These are phyloP conservation scores for Pontederia crassipes DNA, from an alignment of 176 grass and related monocot species.

Conservation along the genomic window DNA sequence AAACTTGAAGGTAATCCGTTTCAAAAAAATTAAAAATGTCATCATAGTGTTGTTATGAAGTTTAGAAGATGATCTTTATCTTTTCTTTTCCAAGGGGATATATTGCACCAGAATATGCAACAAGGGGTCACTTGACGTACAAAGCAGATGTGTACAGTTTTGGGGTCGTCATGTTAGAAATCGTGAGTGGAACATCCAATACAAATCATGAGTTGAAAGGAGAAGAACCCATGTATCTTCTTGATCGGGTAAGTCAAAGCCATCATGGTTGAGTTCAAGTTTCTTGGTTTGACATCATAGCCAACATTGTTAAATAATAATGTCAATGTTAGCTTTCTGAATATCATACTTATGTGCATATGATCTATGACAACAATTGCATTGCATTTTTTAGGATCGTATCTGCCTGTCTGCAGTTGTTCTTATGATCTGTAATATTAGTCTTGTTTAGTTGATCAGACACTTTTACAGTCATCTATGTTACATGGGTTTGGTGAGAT, in stretches of 20 bases:
- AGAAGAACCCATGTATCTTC: conserved; percentile 57
- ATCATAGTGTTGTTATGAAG: conserved; percentile 1
- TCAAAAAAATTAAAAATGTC: neutral
- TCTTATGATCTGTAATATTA: too few relatives aligned
- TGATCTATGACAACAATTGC: too few relatives aligned
- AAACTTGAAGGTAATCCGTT: neutral
- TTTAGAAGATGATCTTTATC: conserved; percentile 5
- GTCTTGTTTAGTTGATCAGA: too few relatives aligned
- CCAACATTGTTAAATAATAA: neutral
- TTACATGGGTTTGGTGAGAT: too few relatives aligned
- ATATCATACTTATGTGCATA: too few relatives aligned
- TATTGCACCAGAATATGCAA: conserved; percentile 84
- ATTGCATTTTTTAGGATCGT: too few relatives aligned
- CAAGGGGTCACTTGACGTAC: conserved; percentile 69
- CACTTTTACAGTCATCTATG: too few relatives aligned
- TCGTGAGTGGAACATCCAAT: conserved; percentile 61
- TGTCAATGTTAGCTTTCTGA: too few relatives aligned
- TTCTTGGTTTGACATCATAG: too few relatives aligned
- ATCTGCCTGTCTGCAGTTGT: too few relatives aligned
- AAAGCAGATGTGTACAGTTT: conserved; percentile 79
- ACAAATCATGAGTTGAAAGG: conserved; percentile 38
- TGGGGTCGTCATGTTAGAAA: conserved; percentile 52
- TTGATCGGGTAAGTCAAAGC: conserved; percentile 50
- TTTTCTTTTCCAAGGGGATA: conserved; percentile 43
- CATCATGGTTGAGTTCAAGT: neutral